Evolutionary conservation across 371 early-diverging fungal species (phyloP).

Genomic region (Smittium culicis): DNA sequence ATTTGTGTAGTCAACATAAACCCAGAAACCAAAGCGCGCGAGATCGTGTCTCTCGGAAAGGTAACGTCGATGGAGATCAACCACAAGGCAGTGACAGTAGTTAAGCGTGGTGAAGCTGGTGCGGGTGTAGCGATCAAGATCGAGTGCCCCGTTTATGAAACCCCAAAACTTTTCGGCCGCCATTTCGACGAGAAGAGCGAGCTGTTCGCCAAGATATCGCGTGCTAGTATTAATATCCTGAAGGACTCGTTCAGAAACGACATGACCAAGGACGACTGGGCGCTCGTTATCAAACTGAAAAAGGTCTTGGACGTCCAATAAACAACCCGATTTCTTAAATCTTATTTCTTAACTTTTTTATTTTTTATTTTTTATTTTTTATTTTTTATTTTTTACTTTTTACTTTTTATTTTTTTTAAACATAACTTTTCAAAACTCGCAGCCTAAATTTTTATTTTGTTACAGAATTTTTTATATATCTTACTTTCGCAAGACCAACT

Average conservation of each 20-base stretch:
- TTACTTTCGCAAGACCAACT: too few species aligned
- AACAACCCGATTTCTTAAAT: too few species aligned
- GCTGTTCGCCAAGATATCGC: conserved; percentile 67
- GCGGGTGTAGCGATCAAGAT: conserved; percentile 94
- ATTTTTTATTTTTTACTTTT: too few species aligned
- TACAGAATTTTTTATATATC: too few species aligned
- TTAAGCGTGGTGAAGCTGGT: conserved; percentile 72
- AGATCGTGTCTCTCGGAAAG: conserved; percentile 70
- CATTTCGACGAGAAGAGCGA: conserved; percentile 88
- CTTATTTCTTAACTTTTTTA: background rate
- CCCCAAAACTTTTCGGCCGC: conserved; percentile 85
- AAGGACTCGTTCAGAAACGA: conserved; percentile 95
- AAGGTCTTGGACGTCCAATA: conserved; percentile 34
- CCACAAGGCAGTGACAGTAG: conserved; percentile 72
- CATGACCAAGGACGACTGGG: conserved; percentile 89
- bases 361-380: background rate
- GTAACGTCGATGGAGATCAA: conserved; percentile 95
- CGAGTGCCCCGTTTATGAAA: conserved; percentile 75
- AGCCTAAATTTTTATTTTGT: too few species aligned
- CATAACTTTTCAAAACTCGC: background rate
- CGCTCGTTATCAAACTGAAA: conserved; percentile 69
- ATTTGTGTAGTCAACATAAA: conserved; percentile 83
- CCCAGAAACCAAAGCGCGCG: conserved; percentile 53
- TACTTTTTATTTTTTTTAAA: background rate
- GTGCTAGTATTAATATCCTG: conserved; percentile 91